Conservation (phyloP, 768 basidiomycete species). For the Rhodotorula toruloides region DNA sequence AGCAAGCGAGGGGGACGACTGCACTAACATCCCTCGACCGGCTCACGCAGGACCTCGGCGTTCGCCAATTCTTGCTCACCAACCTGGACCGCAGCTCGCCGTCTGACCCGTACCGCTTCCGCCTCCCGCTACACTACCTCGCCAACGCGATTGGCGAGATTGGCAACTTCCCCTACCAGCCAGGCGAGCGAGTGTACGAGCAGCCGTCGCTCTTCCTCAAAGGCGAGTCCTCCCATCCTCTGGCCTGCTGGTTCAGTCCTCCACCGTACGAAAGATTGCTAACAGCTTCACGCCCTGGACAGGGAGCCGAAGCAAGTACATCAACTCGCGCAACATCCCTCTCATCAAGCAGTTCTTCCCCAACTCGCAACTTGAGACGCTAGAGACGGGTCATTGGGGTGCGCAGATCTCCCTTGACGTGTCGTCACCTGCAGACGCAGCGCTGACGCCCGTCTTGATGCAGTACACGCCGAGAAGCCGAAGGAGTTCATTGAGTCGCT, state of each 20-base stretch:
- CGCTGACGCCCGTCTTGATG: not conserved
- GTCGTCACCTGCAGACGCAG: not conserved
- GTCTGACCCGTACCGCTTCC: constrained; percentile 57
- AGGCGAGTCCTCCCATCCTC: constrained; percentile 2
- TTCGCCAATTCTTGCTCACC: constrained; percentile 79
- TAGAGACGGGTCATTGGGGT: constrained; percentile 88
- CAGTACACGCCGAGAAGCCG: constrained; percentile 75
- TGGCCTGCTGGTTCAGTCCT: not conserved
- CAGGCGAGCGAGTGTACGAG: constrained; percentile 41
- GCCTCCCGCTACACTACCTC: constrained; percentile 67
- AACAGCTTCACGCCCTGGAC: not conserved
- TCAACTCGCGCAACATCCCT: constrained; percentile 66
- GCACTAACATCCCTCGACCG: not conserved
- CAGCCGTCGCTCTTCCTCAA: constrained; percentile 42
- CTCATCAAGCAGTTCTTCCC: constrained; percentile 69
- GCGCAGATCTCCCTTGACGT: no score
- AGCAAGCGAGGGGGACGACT: not conserved
- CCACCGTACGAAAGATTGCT: no score
- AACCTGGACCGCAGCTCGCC: constrained; percentile 55
- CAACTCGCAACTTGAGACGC: constrained; percentile 55
- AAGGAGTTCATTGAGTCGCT: constrained; percentile 50
- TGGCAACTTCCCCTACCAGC: constrained; percentile 70
- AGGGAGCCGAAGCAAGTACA: constrained; percentile 54
- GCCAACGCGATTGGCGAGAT: constrained; percentile 59
- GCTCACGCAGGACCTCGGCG: constrained; percentile 59